Evolutionary conservation across 2,329 filamentous ascomycete genomes (phyloP), one percentile per base, ranked within the genome.

Genomic region (Aspergillus brunneoviolaceus): DNA sequence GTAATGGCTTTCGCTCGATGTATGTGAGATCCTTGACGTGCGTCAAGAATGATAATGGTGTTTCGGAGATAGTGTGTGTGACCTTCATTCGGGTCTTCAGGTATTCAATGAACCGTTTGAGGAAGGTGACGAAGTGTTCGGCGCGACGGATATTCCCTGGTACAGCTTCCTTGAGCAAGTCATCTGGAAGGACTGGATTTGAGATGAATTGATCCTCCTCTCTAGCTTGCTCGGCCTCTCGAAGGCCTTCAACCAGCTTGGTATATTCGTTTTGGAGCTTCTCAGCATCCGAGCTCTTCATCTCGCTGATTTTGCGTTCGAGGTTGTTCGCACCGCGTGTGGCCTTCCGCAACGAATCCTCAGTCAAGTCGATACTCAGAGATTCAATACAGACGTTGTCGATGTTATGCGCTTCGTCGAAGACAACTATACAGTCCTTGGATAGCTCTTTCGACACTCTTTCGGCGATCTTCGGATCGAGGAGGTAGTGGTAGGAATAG

Each of bases 311-410:
- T 73, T 90, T 96, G 31, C 86, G 87, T 72, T 99, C 95, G 1
- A 99, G 81, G 67, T 96, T 98, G 65, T 89, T 89, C 12, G 94
- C 96, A 5, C 95, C 95, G 65, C 92, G 85, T 1, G 92, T 93
- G 21, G 95, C 95, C 77, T 92, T 96, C 23, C 93, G 87, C 56
- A 99, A 76, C 0, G 94, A 97, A 67, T 98, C 95, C 72, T 99
- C 93, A 0, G 94, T 98, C 59, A 99, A 86, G 70, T 99, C 95
- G 48, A 96, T 98, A 72, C 95, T 99, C 12, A 98, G 80, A 2
- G 95, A 94, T 73, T 99, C 95, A 67, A 99, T 99, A 74, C 96
- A 99, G 60, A 99, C 95, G 73, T 99, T 99, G 82, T 99, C 95
- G 68, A 99, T 99, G 72, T 99, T 99, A 80, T 99, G 95, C 14